These are phyloP conservation scores for Cladosporium cucumerinum DNA, from an alignment of 2,329 filamentous ascomycete species.

Conservation along the genomic window DNA sequence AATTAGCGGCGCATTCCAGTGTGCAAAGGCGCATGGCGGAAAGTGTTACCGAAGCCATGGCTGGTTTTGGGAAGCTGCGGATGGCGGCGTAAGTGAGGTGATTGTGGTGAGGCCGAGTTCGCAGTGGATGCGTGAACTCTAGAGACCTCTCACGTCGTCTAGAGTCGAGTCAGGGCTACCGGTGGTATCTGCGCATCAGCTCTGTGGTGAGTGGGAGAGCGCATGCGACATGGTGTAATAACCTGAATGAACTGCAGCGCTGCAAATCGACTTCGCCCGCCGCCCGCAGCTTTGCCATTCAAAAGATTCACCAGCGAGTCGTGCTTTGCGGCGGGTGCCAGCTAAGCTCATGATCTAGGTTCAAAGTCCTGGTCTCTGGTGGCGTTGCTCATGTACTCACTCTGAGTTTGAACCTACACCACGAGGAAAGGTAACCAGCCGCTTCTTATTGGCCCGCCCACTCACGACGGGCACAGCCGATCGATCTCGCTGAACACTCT, in stretches of 20 bases:
- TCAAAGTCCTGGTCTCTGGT: too few relatives aligned
- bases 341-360: not conserved
- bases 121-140: slow-evolving; percentile 25
- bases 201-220: slow-evolving; percentile 16
- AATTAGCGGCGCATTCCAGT: slow-evolving; percentile 13
- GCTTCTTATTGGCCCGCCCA: not conserved
- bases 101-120: slow-evolving; percentile 3
- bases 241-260: not conserved
- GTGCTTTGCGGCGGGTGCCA: not conserved
- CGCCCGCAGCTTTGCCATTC: slow-evolving; percentile 12
- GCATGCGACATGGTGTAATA: slow-evolving; percentile 7
- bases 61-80: slow-evolving; percentile 9
- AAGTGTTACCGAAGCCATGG: slow-evolving; percentile 17
- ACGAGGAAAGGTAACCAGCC: not conserved
- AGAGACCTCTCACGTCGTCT: slow-evolving; percentile 37
- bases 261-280: slow-evolving; percentile 7
- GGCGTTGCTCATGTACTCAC: too few relatives aligned
- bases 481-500: not conserved
- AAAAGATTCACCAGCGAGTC: slow-evolving; percentile 11
- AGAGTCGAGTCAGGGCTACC: slow-evolving; percentile 32
- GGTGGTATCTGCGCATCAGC: slow-evolving; percentile 31
- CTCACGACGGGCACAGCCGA: not conserved
- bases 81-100: slow-evolving; percentile 19
- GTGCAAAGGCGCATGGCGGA: slow-evolving; percentile 13
- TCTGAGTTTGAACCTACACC: too few relatives aligned